Evolutionary conservation across 495 filamentous ascomycete genomes (phyloP).

Genomic region (Emericellopsis terricola): DNA sequence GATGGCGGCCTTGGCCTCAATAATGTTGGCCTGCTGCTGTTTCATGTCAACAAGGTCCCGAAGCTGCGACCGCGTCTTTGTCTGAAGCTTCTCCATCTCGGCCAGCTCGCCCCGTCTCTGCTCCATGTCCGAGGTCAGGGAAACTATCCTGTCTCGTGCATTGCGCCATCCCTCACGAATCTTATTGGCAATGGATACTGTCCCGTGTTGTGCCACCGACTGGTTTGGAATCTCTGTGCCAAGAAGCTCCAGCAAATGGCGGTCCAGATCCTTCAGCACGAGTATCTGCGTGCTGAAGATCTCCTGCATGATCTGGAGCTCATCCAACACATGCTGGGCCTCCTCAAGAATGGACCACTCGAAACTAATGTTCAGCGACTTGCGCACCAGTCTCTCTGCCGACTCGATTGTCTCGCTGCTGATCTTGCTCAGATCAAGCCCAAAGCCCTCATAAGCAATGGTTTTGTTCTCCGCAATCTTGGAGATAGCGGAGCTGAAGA

Average conservation of each 20-base stretch:
- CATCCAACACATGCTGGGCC: slow-evolving; percentile 54
- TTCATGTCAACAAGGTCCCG: slow-evolving; percentile 37
- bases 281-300: slow-evolving; percentile 38
- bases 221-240: too few species aligned
- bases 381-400: not conserved
- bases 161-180: slow-evolving; percentile 2
- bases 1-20: slow-evolving; percentile 36
- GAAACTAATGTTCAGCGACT: slow-evolving; percentile 39
- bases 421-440: slow-evolving; percentile 4
- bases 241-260: slow-evolving; percentile 27
- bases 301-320: slow-evolving; percentile 51
- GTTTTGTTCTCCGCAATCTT: slow-evolving; percentile 5
- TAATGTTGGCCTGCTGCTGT: slow-evolving; percentile 44
- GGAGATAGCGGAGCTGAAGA: slow-evolving; percentile 45
- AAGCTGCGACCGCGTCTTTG: slow-evolving; percentile 8
- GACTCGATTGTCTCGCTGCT: not conserved
- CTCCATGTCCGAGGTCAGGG: not conserved
- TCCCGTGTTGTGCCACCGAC: too few species aligned
- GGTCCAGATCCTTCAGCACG: slow-evolving; percentile 36
- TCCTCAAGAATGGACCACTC: slow-evolving; percentile 48
- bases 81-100: slow-evolving; percentile 6
- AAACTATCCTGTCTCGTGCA: not conserved
- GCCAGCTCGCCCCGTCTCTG: slow-evolving; percentile 8
- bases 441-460: slow-evolving; percentile 11
- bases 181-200: slow-evolving; percentile 2